Conservation (phyloP, 495 filamentous ascomycete species). For the Neurospora sp. region DNA sequence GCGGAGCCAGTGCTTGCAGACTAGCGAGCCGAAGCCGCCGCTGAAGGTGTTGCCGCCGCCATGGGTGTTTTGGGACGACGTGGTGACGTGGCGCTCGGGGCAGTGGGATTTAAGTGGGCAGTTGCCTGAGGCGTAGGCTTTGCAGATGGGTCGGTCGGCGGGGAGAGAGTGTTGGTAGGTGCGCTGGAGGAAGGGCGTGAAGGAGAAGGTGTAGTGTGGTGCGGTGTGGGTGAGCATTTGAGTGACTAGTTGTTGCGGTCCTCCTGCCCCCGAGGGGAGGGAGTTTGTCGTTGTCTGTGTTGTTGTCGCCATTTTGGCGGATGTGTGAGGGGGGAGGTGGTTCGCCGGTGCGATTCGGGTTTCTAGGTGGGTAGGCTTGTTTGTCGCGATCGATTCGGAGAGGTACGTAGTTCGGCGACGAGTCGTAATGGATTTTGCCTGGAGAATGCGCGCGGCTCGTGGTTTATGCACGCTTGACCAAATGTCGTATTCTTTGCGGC, state of each 20-base stretch:
- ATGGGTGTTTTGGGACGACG: background rate
- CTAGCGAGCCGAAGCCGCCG: constrained; percentile 52
- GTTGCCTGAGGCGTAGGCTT: constrained; percentile 59
- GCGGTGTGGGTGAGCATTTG: constrained; percentile 43
- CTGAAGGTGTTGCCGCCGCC: constrained; percentile 10
- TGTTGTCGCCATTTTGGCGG: constrained; percentile 2
- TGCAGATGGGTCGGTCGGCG: constrained; percentile 67
- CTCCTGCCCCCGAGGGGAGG: background rate
- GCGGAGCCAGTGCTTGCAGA: constrained; percentile 98
- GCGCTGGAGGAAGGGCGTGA: constrained; percentile 62
- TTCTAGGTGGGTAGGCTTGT: background rate
- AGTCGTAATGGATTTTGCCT: background rate
- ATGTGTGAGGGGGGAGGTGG: background rate
- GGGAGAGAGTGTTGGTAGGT: constrained; percentile 69
- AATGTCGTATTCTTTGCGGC: background rate
- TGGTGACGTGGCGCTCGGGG: constrained; percentile 44
- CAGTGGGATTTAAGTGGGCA: constrained; percentile 70
- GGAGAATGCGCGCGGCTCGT: background rate
- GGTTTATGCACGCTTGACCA: background rate
- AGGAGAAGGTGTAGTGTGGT: constrained; percentile 57
- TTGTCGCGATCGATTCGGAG: background rate
- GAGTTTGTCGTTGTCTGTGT: background rate
- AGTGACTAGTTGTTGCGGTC: constrained; percentile 24
- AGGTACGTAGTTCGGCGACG: background rate
- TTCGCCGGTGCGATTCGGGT: background rate